phyloP scores from a whole-genome alignment of 2,329 filamentous ascomycete species.

The Paracorniculantispora psalliotae region DNA sequence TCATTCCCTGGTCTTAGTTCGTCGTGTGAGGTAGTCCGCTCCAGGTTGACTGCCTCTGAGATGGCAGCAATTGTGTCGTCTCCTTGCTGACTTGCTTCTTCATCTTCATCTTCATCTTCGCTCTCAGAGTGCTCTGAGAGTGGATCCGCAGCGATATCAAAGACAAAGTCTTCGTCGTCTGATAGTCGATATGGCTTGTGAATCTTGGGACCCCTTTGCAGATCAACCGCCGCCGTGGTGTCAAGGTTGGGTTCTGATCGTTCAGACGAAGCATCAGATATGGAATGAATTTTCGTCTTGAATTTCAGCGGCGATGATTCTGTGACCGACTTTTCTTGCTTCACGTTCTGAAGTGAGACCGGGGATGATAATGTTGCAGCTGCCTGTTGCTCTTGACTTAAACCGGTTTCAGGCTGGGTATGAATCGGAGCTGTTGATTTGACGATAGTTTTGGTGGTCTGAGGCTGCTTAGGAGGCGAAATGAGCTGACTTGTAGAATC shows the following conservation, averaged over 20 bases:
- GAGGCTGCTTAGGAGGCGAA: conserved; percentile 4
- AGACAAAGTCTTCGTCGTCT: conserved; percentile 6
- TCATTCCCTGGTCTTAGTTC: not conserved
- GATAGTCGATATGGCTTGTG: not conserved
- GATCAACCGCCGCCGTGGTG: not conserved
- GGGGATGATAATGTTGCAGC: conserved; percentile 24
- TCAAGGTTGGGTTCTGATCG: not conserved
- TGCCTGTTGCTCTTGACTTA: conserved; percentile 10
- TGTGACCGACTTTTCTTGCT: not conserved
- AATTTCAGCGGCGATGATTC: not conserved
- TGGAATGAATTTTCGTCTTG: not conserved
- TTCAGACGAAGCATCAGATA: not conserved
- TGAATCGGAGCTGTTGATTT: not conserved
- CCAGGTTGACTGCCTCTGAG: too few species aligned
- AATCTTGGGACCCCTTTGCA: not conserved
- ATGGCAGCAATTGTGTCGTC: too few species aligned
- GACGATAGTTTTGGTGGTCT: not conserved
- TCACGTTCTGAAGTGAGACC: conserved; percentile 20
- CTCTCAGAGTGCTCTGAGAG: not conserved
- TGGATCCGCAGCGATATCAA: not conserved
- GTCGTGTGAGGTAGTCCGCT: not conserved
- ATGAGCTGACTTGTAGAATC: conserved; percentile 1
- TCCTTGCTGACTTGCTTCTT: not conserved
- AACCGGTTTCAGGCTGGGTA: not conserved
- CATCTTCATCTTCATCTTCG: not conserved